Evolutionary conservation across 805 yeast genomes (phyloP).

Genomic region (Myxozyma melibiosi): DNA sequence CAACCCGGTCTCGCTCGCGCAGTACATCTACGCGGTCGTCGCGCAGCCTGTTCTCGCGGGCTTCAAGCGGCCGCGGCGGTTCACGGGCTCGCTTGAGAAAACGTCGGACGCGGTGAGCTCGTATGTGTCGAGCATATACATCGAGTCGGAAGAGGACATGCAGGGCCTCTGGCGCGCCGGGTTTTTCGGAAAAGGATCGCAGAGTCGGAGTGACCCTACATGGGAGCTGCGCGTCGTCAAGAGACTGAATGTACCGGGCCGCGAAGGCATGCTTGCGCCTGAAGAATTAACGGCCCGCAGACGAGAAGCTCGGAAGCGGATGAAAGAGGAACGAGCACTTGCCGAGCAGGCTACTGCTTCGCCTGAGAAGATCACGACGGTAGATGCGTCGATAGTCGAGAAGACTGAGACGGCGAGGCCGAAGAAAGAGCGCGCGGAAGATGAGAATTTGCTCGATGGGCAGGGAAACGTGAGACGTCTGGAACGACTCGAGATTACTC

Average conservation of each 20-base stretch:
- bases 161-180: conserved; percentile 75
- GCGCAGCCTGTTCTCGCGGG: conserved; percentile 1
- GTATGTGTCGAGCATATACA: conserved; percentile 42
- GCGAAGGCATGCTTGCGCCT: conserved; percentile 46
- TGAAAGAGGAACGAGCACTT: conserved; percentile 67
- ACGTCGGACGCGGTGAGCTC: conserved; percentile 21
- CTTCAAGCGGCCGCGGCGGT: conserved; percentile 12
- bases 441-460: conserved; percentile 39
- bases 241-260: conserved; percentile 49
- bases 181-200: conserved; percentile 88
- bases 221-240: conserved; percentile 73
- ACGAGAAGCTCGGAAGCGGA: conserved; percentile 68
- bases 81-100: conserved; percentile 32
- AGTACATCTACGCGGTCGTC: conserved; percentile 43
- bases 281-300: conserved; percentile 80
- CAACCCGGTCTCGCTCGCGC: conserved; percentile 68
- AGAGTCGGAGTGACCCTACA: conserved; percentile 90
- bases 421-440: conserved; percentile 44
- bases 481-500: conserved; percentile 65
- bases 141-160: conserved; percentile 49
- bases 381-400: not conserved
- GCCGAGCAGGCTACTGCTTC: conserved; percentile 51
- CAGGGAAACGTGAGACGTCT: conserved; percentile 39
- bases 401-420: conserved; percentile 40
- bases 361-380: not conserved